Evolutionary conservation across 2,329 filamentous ascomycete genomes (phyloP), one percentile per base, ranked within the genome.

Genomic region (Calonectria ilicicola): DNA sequence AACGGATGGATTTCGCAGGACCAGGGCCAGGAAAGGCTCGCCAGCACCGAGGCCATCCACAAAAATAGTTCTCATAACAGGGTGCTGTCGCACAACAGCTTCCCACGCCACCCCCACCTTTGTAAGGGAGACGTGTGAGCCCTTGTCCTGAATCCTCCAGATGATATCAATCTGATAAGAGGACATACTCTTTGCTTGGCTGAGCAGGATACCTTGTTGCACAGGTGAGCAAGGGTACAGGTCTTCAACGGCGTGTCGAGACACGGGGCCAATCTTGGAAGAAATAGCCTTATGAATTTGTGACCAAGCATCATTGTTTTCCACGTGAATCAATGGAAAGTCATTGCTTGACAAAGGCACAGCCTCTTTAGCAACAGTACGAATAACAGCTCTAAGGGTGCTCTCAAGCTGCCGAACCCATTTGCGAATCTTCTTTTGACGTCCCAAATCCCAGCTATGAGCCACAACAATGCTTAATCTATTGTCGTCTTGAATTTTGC

Each of bases 201-300:
- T 70, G 26, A 70, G 67, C 15, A 70, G 62, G 35, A 70, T 70
- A 27, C 69, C 69, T 26, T 72, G 29, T 8, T 72, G 69, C 32
- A 72, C 51, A 14, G 69, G 65, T 14, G 69, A 64, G 27, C 69
- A 72, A 40, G 69, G 69, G 38, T 65, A 72, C 15, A 72, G 8
- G n/a, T 65, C 69, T 29, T 72, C 69, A 27, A 71, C 47, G 8
- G 53, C 35, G 6, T 26, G 21, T 5, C 53, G 53, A 19, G 53
- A 60, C 15, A 60, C 53, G 9, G 53, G 53, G 53, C 53, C 53
- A 17, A 60, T 60, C 53, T 60, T 60, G 21, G 53, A 60, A 23
- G 53, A 60, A 65, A 69, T 53, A 15, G 46, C 51, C 35, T 42
- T 42, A 26, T 62, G 60, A 15, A 69, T 35, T 38, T 49, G 58